phyloP scores from a whole-genome alignment of 495 filamentous ascomycete species.

The Neurospora hispaniola region DNA sequence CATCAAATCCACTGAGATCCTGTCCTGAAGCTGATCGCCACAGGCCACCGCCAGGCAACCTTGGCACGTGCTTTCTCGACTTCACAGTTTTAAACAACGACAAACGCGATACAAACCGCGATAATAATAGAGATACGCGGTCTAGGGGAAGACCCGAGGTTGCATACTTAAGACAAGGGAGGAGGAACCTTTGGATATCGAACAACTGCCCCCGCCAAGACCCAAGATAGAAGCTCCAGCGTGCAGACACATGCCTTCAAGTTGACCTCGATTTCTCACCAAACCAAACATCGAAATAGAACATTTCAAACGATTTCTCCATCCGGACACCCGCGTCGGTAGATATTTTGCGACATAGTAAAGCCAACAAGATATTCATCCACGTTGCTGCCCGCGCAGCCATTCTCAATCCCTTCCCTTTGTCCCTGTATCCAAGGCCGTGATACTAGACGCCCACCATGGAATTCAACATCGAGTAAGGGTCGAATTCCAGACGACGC shows the following conservation, averaged over 20 bases:
- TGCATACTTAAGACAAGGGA: background rate
- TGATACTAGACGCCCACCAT: slow-evolving; percentile 35
- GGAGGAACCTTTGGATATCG: background rate
- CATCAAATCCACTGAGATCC: background rate
- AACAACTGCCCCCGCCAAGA: background rate
- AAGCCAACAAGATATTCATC: background rate
- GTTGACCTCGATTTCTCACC: background rate
- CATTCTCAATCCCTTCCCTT: background rate
- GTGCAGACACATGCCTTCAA: background rate
- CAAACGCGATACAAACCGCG: background rate
- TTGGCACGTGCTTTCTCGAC: background rate
- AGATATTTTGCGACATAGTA: background rate
- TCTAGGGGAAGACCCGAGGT: background rate
- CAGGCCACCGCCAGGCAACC: background rate
- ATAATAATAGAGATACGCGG: background rate
- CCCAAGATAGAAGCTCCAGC: background rate
- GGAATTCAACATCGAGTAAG: slow-evolving; percentile 87
- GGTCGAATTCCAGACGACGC: background rate
- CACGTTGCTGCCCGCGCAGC: background rate
- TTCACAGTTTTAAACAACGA: background rate
- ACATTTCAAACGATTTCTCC: background rate
- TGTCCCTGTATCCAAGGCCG: background rate
- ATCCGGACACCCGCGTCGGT: background rate
- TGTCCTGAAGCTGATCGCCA: background rate
- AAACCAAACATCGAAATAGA: background rate